Conservation (phyloP, 2,329 filamentous ascomycete species). For the Huntiella savannae region DNA sequence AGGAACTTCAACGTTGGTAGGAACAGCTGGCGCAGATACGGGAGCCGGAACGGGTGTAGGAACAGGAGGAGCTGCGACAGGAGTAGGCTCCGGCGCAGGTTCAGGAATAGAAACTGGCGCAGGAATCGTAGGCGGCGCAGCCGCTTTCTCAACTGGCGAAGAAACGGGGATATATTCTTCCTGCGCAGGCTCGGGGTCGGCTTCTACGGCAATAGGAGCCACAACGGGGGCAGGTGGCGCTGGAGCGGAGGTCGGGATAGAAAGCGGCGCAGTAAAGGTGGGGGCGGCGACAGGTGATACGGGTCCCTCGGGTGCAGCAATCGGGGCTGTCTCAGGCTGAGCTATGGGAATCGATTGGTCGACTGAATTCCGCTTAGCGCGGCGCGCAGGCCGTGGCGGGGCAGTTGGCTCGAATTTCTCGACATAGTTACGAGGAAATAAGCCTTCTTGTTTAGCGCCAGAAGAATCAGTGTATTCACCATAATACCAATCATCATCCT, state of each 20-base stretch:
- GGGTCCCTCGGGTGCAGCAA: neutral
- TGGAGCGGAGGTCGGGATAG: constrained; percentile 11
- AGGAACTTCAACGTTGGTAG: constrained; percentile 12
- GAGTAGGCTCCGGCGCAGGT: constrained; percentile 3
- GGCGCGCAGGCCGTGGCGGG: constrained; percentile 66
- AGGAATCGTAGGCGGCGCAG: constrained; percentile 16
- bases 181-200: neutral
- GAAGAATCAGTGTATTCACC: constrained; percentile 67
- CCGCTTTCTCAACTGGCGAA: constrained; percentile 5
- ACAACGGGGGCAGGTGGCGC: constrained; percentile 12
- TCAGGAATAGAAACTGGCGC: constrained; percentile 3
- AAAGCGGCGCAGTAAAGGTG: constrained; percentile 10
- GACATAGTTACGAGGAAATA: constrained; percentile 94
- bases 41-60: constrained; percentile 21
- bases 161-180: neutral
- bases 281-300: constrained; percentile 4
- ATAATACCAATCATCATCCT: constrained; percentile 85
- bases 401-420: constrained; percentile 86
- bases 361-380: constrained; percentile 44
- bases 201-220: neutral
- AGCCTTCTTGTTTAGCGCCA: constrained; percentile 60
- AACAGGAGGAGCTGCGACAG: constrained; percentile 14
- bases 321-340: constrained; percentile 11
- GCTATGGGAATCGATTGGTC: constrained; percentile 17
- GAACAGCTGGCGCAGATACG: constrained; percentile 15